Percentiles rank a stretch among this genome's conserved stretches.
Conservation (phyloP, 768 basidiomycete genomes). For the Tricholoma saponaceum region DNA sequence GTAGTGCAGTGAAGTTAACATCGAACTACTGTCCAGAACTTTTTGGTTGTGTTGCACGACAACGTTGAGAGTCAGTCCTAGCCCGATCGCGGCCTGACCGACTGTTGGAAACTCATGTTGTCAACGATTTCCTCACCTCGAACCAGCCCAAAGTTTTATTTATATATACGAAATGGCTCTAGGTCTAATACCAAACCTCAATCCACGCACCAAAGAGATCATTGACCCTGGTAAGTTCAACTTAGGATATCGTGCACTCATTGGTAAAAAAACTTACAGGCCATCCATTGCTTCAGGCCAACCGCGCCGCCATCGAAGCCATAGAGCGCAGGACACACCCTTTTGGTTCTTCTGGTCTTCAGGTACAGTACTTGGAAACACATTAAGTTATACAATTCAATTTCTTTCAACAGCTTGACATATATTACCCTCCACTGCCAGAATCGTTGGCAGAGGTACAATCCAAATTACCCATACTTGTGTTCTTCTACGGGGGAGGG, state of each 20-base stretch:
- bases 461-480: slow-evolving; percentile 14
- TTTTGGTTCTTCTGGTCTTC: slow-evolving; percentile 12
- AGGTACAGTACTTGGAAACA: slow-evolving; percentile 9
- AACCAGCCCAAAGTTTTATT: too few species aligned
- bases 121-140: too few species aligned
- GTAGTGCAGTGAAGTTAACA: slow-evolving; percentile 8
- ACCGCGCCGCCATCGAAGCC: slow-evolving; percentile 15
- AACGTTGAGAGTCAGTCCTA: too few species aligned
- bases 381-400: background rate
- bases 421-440: slow-evolving; percentile 16
- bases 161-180: too few species aligned
- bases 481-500: slow-evolving; percentile 24
- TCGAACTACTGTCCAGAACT: background rate
- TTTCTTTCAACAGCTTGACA: slow-evolving; percentile 17
- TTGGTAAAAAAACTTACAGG: slow-evolving; percentile 2
- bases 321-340: slow-evolving; percentile 14
- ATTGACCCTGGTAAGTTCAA: slow-evolving; percentile 9
- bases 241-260: background rate
- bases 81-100: too few species aligned
- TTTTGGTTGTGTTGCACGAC: too few species aligned
- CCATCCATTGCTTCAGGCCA: slow-evolving; percentile 17
- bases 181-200: background rate
- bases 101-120: too few species aligned
- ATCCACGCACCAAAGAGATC: slow-evolving; percentile 12
- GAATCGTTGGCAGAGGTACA: background rate